These are phyloP conservation scores for Saturnispora serradocipensis DNA, from an alignment of 805 yeast species.

Conservation along the genomic window DNA sequence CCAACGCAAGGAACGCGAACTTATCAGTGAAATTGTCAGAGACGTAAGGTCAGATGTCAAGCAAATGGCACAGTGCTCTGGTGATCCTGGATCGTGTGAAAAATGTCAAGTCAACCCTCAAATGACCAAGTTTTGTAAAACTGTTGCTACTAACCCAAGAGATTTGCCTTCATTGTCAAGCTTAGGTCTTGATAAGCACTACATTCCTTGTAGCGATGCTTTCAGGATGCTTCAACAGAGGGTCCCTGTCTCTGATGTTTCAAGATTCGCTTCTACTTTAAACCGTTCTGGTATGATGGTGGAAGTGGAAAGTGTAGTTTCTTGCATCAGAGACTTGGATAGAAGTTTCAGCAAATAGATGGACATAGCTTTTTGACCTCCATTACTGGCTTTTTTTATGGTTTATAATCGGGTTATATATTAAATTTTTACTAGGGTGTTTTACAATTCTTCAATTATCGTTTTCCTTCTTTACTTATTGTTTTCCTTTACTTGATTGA, in stretches of 20 bases:
- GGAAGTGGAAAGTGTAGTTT: slow-evolving; percentile 85
- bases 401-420: background rate
- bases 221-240: slow-evolving; percentile 69
- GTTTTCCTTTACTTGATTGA: background rate
- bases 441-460: background rate
- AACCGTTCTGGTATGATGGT: slow-evolving; percentile 82
- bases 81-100: slow-evolving; percentile 78
- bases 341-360: slow-evolving; percentile 22
- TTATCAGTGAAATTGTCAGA: slow-evolving; percentile 8
- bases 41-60: slow-evolving; percentile 9
- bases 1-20: slow-evolving; percentile 11
- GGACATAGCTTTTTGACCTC: background rate
- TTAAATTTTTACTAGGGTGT: background rate
- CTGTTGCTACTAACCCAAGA: slow-evolving; percentile 42
- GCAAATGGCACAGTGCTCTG: slow-evolving; percentile 52
- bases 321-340: slow-evolving; percentile 74
- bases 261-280: slow-evolving; percentile 38
- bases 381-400: background rate
- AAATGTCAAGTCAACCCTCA: slow-evolving; percentile 83
- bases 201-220: slow-evolving; percentile 85
- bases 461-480: background rate
- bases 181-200: slow-evolving; percentile 33
- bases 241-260: background rate
- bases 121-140: slow-evolving; percentile 82
- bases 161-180: slow-evolving; percentile 21